Percentiles rank a stretch among this genome's conserved stretches.
Conservation (phyloP, 192 early-diverging fungal species). For the Backusella luteola region DNA sequence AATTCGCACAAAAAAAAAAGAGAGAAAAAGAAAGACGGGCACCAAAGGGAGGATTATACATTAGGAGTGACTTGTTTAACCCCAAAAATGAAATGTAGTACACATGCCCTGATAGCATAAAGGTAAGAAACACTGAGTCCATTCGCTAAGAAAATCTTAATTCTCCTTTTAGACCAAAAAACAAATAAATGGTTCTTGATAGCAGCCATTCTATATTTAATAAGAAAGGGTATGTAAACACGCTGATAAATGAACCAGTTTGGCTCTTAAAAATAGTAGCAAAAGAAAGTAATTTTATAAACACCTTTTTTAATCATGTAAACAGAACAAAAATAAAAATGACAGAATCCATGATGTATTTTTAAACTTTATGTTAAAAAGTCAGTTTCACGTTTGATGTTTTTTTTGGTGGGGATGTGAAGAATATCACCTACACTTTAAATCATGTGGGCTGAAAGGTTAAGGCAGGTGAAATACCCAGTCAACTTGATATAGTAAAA, state of each 20-base stretch:
- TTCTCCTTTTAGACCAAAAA: background rate
- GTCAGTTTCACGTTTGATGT: background rate
- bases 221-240: background rate
- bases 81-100: background rate
- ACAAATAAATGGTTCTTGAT: background rate
- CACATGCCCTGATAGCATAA: background rate
- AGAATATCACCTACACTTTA: background rate
- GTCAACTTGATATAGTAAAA: background rate
- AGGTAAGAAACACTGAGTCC: background rate
- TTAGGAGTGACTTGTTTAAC: background rate
- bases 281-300: background rate
- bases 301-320: background rate
- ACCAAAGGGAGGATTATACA: background rate
- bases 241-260: background rate
- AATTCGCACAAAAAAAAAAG: background rate
- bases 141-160: slow-evolving; percentile 3
- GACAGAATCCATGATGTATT: background rate
- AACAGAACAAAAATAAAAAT: background rate
- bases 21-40: background rate
- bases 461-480: background rate
- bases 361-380: background rate
- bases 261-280: background rate
- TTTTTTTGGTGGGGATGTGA: background rate
- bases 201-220: background rate
- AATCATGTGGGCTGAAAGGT: background rate